These are phyloP conservation scores for Tubosaeta brunneosetosa DNA, from an alignment of 768 basidiomycete genomes.

Conservation along the genomic window DNA sequence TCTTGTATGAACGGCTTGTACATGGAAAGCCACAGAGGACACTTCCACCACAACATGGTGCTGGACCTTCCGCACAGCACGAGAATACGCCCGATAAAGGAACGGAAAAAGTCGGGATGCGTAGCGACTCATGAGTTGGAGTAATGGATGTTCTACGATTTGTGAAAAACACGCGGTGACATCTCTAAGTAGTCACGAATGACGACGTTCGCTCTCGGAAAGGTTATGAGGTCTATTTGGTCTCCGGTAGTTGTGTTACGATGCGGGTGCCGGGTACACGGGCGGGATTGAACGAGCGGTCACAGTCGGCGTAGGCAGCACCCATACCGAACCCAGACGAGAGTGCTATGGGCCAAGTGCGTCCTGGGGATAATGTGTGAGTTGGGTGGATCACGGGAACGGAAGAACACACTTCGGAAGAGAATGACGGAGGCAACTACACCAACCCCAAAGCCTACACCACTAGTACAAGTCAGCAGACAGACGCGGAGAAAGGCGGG, in stretches of 20 bases:
- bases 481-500: not conserved
- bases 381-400: not conserved
- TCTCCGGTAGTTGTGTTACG: constrained; percentile 37
- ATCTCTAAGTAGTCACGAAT: constrained; percentile 27
- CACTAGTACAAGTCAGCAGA: constrained; percentile 41
- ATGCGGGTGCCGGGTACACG: constrained; percentile 81
- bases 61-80: constrained; percentile 7
- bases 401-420: constrained; percentile 72
- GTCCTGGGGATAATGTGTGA: constrained; percentile 47
- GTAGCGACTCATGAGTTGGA: constrained; percentile 4
- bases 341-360: constrained; percentile 87
- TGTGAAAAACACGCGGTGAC: constrained; percentile 21
- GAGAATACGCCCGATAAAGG: constrained; percentile 3
- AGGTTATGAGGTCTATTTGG: constrained; percentile 16
- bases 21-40: constrained; percentile 46
- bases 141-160: constrained; percentile 12
- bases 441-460: constrained; percentile 84
- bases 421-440: constrained; percentile 86
- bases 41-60: constrained; percentile 24
- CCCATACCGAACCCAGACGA: constrained; percentile 85
- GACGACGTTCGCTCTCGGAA: not conserved
- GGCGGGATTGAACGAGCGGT: constrained; percentile 89
- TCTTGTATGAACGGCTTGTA: constrained; percentile 62
- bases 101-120: constrained; percentile 19
- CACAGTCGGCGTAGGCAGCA: constrained; percentile 87